Conservation (phyloP, 331 rosid species). For the Erythrophleum ivorense region DNA sequence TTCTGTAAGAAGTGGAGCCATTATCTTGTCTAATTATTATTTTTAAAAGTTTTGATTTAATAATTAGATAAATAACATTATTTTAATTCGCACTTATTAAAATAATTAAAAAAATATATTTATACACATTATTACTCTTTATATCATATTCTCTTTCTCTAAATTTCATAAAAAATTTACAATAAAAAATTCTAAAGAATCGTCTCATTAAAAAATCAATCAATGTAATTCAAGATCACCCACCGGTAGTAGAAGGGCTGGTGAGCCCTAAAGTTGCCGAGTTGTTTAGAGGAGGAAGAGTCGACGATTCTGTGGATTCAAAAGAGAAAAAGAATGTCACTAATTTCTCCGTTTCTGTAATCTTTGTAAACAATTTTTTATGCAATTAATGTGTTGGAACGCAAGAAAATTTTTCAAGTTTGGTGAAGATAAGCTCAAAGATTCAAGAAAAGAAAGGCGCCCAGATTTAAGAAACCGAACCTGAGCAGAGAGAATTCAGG, state of each 20-base stretch:
- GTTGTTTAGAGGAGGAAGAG: constrained; percentile 9
- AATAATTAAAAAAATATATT: too few relatives aligned
- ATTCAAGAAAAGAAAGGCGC: background rate
- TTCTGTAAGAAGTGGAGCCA: background rate
- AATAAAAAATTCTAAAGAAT: too few relatives aligned
- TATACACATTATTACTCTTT: too few relatives aligned
- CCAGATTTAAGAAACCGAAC: background rate
- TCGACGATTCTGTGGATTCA: constrained; percentile 12
- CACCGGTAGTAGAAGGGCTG: background rate
- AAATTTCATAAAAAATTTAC: too few relatives aligned
- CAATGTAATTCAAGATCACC: background rate
- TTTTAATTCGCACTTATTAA: too few relatives aligned
- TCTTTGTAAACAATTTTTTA: background rate
- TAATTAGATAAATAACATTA: too few relatives aligned
- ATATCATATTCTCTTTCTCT: too few relatives aligned
- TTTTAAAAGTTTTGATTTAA: too few relatives aligned
- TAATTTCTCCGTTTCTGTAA: background rate
- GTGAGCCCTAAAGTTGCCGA: background rate
- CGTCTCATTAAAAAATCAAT: too few relatives aligned
- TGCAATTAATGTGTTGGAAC: background rate
- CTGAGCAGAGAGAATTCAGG: background rate
- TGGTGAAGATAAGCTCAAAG: background rate
- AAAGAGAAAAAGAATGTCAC: background rate
- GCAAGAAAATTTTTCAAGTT: background rate
- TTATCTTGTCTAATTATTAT: background rate